phyloP scores from a whole-genome alignment of 1,139 yeast species.

The Suhomyces bribrorum region DNA sequence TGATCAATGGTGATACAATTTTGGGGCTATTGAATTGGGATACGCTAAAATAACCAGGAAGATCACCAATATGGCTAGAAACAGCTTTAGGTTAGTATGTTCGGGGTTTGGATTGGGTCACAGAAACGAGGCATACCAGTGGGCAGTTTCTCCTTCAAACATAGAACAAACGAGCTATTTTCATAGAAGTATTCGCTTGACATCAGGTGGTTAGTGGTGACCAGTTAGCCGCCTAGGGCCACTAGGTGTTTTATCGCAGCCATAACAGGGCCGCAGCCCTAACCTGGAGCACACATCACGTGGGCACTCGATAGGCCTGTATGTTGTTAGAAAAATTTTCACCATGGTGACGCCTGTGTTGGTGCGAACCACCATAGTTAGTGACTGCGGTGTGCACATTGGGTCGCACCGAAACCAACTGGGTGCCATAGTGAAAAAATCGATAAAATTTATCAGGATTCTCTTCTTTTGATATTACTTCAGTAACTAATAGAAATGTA shows the following conservation, averaged over 20 bases:
- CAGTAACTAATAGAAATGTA: conserved; percentile 20
- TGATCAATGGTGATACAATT: too few species aligned
- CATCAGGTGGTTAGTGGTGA: not conserved
- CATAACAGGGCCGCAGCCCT: conserved; percentile 7
- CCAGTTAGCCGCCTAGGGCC: not conserved
- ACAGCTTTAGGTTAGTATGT: not conserved
- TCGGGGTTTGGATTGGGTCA: too few species aligned
- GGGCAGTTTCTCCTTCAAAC: not conserved
- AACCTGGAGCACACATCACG: not conserved
- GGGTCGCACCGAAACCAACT: conserved; percentile 4
- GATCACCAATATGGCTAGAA: too few species aligned
- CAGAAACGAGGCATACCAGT: too few species aligned
- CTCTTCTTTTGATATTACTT: conserved; percentile 14
- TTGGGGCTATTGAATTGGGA: too few species aligned
- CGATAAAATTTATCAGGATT: conserved; percentile 8
- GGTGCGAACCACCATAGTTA: not conserved
- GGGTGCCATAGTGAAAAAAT: conserved; percentile 10
- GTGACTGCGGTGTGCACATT: conserved; percentile 9
- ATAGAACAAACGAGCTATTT: conserved; percentile 5
- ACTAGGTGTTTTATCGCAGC: not conserved
- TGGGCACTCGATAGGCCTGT: conserved; percentile 1
- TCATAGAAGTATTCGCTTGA: conserved; percentile 2
- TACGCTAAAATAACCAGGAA: too few species aligned
- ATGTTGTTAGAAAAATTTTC: conserved; percentile 7
- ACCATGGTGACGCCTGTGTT: conserved; percentile 1